These are phyloP conservation scores for Coniferiporia weirii DNA, from an alignment of 1,284 basidiomycete genomes.

Conservation along the genomic window DNA sequence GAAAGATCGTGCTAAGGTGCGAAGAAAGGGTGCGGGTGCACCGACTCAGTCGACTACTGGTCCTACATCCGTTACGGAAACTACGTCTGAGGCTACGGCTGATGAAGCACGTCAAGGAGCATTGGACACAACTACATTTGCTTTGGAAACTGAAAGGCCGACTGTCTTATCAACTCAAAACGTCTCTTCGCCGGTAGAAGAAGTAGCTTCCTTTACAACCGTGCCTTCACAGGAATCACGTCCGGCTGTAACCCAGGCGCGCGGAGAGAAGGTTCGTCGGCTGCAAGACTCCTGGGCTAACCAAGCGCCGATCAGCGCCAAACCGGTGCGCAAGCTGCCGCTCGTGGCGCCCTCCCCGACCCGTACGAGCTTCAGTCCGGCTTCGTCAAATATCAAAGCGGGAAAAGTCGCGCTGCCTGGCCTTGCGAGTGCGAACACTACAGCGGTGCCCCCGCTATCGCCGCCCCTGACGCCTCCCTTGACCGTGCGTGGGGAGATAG, in stretches of 20 bases:
- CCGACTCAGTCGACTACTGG: too few species aligned
- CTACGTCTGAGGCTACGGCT: neutral
- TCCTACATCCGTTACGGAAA: neutral
- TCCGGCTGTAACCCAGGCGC: constrained; percentile 4
- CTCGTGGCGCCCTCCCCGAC: constrained; percentile 8
- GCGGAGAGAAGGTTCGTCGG: constrained; percentile 18
- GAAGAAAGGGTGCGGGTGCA: constrained; percentile 40
- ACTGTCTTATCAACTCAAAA: neutral
- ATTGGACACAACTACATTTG: neutral
- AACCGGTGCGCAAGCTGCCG: constrained; percentile 20
- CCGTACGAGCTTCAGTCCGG: constrained; percentile 12
- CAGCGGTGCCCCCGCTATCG: constrained; percentile 11
- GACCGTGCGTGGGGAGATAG: constrained; percentile 21
- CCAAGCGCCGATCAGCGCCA: constrained; percentile 30
- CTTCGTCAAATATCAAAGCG: constrained; percentile 24
- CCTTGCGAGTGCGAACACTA: constrained; percentile 22
- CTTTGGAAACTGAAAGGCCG: neutral
- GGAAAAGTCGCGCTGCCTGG: constrained; percentile 38
- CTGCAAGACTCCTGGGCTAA: constrained; percentile 32
- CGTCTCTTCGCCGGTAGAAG: neutral
- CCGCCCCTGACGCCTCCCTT: constrained; percentile 19
- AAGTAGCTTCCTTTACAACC: neutral
- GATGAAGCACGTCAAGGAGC: neutral
- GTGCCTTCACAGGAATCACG: constrained; percentile 12
- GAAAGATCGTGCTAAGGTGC: constrained; percentile 60